Evolutionary conservation across 225 moss, liverwort and hornwort species (phyloP), one percentile per base, ranked within the genome.

Genomic region (Rhytidiadelphus loreus): DNA sequence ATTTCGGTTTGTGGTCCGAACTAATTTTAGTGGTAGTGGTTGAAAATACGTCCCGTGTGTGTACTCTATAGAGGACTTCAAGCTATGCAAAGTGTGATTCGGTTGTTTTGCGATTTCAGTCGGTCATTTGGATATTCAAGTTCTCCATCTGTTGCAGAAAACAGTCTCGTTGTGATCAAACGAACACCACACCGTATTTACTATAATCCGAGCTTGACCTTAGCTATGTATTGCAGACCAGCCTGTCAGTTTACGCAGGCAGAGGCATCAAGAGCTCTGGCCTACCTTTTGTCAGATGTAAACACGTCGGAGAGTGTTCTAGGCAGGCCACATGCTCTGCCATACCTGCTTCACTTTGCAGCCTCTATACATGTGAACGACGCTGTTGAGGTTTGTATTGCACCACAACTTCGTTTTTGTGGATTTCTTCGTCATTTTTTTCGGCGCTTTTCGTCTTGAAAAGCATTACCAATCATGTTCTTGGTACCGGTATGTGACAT

Each of bases 261-360:
- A 77, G 95, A 99, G 84, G 97, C 96, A 87, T 95, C 99, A 48
- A 92, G 99, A 91, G 99, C 99, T 83, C 93, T 99, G 82, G 93
- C 99, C 33, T 93, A 95, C 89, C 95, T 99, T 86, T 92, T 99
- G 63, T 95, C 96, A 81, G 99, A 99, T 89, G 92, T 91, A 81
- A 94, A 92, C 85, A 97, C 97, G 55, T 91, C 92, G 83, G 99
- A 99, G 89, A 93, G 89, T 92, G 96, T 96, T 92, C 84, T 99
- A 86, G 95, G 97, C 93, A 96, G 99, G 92, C 99, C 97, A 41
- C 94, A 97, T 93, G 97, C 99, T 84, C 88, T 99, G 93, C 95
- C 99, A 70, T 95, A 95, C 88, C 89, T 99, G 78, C 96, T 99
- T 87, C 95, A 96, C 82, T 99, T 99, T 91, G 96, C 99, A 82